Evolutionary conservation across 176 grass and related monocot genomes (phyloP).

Genomic region (Hsuehochloa calcarea): DNA sequence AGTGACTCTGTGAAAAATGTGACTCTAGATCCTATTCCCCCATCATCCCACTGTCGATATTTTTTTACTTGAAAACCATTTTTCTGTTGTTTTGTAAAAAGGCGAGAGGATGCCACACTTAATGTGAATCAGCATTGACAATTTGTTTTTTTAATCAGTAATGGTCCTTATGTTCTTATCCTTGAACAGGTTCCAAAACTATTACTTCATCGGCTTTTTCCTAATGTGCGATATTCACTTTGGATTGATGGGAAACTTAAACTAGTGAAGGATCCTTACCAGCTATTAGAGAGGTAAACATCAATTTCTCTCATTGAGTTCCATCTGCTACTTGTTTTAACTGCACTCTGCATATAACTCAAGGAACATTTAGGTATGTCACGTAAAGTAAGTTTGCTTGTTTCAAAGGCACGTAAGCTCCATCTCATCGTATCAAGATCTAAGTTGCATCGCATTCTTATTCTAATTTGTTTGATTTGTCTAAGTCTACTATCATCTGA

Average conservation of each 20-base stretch:
- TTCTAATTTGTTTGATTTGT: background rate
- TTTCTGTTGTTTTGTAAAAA: background rate
- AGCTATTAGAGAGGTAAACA: slow-evolving; percentile 90
- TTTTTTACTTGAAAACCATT: slow-evolving; percentile 4
- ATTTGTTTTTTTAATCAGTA: slow-evolving; percentile 11
- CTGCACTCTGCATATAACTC: slow-evolving; percentile 22
- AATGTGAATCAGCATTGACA: background rate
- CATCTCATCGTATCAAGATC: background rate
- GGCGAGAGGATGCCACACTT: background rate
- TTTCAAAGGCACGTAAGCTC: background rate
- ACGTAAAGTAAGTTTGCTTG: background rate
- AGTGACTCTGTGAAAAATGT: slow-evolving; percentile 10
- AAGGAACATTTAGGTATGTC: slow-evolving; percentile 3
- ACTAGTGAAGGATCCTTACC: slow-evolving; percentile 86
- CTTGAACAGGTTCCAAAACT: slow-evolving; percentile 84
- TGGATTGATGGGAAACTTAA: slow-evolving; percentile 99
- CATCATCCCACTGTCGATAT: background rate
- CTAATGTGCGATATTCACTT: slow-evolving; percentile 76
- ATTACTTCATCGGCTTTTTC: slow-evolving; percentile 93
- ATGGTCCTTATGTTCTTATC: background rate
- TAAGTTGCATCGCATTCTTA: background rate
- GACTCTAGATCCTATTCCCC: background rate
- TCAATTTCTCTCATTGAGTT: background rate
- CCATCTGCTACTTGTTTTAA: slow-evolving; percentile 16
- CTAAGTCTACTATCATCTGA: background rate